Evolutionary conservation across 805 yeast genomes (phyloP).

Genomic region (Cyberlindnera mycetangii): DNA sequence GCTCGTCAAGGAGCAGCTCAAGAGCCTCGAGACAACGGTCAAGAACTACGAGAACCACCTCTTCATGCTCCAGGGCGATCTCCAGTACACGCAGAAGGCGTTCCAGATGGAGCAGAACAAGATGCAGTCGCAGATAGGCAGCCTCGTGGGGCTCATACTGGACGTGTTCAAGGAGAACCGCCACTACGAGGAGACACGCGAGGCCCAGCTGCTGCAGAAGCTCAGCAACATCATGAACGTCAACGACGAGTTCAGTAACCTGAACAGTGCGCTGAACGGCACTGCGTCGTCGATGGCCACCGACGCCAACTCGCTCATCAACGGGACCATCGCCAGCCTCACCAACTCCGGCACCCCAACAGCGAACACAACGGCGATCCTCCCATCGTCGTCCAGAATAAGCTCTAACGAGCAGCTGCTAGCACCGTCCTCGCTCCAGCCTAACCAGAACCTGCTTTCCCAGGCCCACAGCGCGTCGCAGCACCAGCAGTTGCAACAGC

Average conservation of each 20-base stretch:
- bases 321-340: constrained; percentile 24
- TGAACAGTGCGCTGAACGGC: constrained; percentile 13
- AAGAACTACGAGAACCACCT: constrained; percentile 26
- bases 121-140: constrained; percentile 25
- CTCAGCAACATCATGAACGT: constrained; percentile 22
- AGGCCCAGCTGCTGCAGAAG: constrained; percentile 22
- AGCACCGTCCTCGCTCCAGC: constrained; percentile 17
- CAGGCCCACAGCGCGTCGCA: constrained; percentile 11
- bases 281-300: constrained; percentile 11
- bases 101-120: constrained; percentile 25
- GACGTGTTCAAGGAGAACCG: constrained; percentile 27
- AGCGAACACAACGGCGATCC: constrained; percentile 8
- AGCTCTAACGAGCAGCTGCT: constrained; percentile 20
- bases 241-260: constrained; percentile 19
- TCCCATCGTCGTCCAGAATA: constrained; percentile 18
- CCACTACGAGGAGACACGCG: constrained; percentile 25
- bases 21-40: constrained; percentile 23
- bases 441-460: constrained; percentile 7
- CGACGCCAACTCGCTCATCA: constrained; percentile 21
- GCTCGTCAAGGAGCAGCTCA: constrained; percentile 26
- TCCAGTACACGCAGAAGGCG: constrained; percentile 25
- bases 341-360: constrained; percentile 8
- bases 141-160: constrained; percentile 23
- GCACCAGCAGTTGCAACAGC: constrained; percentile 15
- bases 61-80: constrained; percentile 24